phyloP scores from a whole-genome alignment of 345 rosid species.

The Aurinia saxatilis region DNA sequence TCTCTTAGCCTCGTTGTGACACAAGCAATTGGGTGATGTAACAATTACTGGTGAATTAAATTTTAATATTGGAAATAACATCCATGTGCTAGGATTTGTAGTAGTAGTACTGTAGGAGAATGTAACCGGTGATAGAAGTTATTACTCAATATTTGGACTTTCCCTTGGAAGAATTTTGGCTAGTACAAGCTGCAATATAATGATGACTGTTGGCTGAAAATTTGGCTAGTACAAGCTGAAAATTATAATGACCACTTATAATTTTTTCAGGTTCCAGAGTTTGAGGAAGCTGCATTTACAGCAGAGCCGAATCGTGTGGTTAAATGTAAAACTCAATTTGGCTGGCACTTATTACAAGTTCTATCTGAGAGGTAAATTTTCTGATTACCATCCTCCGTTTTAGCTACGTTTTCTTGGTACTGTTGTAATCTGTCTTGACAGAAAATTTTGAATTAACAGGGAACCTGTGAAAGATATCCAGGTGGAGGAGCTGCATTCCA shows the following conservation, averaged over 20 bases:
- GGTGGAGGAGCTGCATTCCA: constrained; percentile 63
- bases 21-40: constrained; percentile 1
- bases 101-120: not conserved
- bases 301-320: constrained; percentile 66
- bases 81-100: not conserved
- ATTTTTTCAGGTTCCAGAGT: constrained; percentile 67
- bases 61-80: not conserved
- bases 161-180: not conserved
- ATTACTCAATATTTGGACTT: not conserved
- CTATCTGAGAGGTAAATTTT: constrained; percentile 69
- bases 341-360: constrained; percentile 93
- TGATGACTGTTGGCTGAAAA: too few species aligned
- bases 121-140: not conserved
- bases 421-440: not conserved
- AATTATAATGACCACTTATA: not conserved
- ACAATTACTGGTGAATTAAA: not conserved
- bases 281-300: constrained; percentile 83
- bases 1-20: not conserved
- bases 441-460: not conserved
- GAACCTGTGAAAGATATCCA: constrained; percentile 42
- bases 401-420: not conserved
- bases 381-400: not conserved
- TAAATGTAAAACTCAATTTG: constrained; percentile 78
- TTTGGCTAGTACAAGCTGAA: not conserved
- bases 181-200: not conserved